These are phyloP conservation scores for Cytidiella melzeri DNA, from an alignment of 768 basidiomycete genomes.

Conservation along the genomic window DNA sequence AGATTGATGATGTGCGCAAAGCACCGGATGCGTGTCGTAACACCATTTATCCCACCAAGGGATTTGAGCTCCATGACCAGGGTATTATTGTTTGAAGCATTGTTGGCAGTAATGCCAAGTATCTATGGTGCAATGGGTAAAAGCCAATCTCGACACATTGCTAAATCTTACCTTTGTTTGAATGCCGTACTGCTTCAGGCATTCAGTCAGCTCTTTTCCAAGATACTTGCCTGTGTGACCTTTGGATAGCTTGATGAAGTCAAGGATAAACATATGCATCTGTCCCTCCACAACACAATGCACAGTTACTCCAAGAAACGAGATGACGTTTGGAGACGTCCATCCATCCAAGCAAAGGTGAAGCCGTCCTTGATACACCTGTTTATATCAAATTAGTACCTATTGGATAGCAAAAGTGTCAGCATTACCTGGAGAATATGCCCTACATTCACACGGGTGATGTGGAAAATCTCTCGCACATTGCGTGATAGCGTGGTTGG, in stretches of 20 bases:
- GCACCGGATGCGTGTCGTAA: conserved; percentile 16
- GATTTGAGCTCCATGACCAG: conserved; percentile 18
- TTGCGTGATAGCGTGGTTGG: conserved; percentile 11
- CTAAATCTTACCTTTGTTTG: conserved; percentile 8
- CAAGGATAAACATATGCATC: conserved; percentile 3
- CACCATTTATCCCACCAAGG: conserved; percentile 1
- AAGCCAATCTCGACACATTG: background rate
- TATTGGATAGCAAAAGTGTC: too few relatives aligned
- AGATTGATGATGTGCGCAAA: conserved; percentile 31
- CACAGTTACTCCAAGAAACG: conserved; percentile 24
- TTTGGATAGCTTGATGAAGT: conserved; percentile 1
- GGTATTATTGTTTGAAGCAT: conserved; percentile 30
- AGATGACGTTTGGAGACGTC: conserved; percentile 25
- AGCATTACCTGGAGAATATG: background rate
- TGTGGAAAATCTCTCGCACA: conserved; percentile 10
- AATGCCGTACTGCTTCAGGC: conserved; percentile 7
- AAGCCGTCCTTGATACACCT: conserved; percentile 12
- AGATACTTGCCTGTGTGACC: conserved; percentile 3
- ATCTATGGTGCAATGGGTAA: conserved; percentile 1
- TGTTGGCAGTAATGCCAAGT: conserved; percentile 28
- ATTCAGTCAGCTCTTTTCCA: background rate
- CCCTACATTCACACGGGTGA: background rate
- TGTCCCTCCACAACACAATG: conserved; percentile 17
- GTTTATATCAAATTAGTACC: background rate
- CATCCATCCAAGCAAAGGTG: conserved; percentile 24